These are phyloP conservation scores for Saccharomyces hybrid DNA, from an alignment of 1,139 yeast genomes.

Conservation along the genomic window DNA sequence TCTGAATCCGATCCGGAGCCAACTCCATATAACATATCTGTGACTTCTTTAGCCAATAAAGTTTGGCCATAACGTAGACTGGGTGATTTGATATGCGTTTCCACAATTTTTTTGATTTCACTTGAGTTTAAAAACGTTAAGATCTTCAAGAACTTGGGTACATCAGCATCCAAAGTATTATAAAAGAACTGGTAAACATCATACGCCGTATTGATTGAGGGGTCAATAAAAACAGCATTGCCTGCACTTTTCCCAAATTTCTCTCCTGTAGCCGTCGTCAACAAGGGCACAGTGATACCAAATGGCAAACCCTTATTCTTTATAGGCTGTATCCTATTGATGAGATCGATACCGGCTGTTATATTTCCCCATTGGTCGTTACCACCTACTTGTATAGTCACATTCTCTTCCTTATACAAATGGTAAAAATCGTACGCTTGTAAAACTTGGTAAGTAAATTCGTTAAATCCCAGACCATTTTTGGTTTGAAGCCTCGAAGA, in stretches of 20 bases:
- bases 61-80: constrained; percentile 66
- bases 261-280: constrained; percentile 85
- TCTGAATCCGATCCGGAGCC: constrained; percentile 63
- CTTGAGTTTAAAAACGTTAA: constrained; percentile 70
- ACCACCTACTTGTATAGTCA: constrained; percentile 85
- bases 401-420: constrained; percentile 51
- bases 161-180: constrained; percentile 72
- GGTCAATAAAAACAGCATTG: constrained; percentile 84
- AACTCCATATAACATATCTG: constrained; percentile 79
- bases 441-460: constrained; percentile 82
- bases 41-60: constrained; percentile 72
- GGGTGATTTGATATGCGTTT: constrained; percentile 50
- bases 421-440: constrained; percentile 96
- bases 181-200: constrained; percentile 82
- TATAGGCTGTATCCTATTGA: constrained; percentile 48
- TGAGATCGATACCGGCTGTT: constrained; percentile 89
- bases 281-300: constrained; percentile 85
- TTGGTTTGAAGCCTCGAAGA: constrained; percentile 63
- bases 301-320: constrained; percentile 36
- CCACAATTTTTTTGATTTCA: constrained; percentile 48
- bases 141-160: constrained; percentile 57
- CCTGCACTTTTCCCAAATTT: constrained; percentile 98
- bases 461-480: constrained; percentile 84
- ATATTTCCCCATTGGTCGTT: constrained; percentile 99
- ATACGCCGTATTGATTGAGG: constrained; percentile 64